Evolutionary conservation across 805 yeast species (phyloP).

Genomic region (Hanseniaspora clermontiae): DNA sequence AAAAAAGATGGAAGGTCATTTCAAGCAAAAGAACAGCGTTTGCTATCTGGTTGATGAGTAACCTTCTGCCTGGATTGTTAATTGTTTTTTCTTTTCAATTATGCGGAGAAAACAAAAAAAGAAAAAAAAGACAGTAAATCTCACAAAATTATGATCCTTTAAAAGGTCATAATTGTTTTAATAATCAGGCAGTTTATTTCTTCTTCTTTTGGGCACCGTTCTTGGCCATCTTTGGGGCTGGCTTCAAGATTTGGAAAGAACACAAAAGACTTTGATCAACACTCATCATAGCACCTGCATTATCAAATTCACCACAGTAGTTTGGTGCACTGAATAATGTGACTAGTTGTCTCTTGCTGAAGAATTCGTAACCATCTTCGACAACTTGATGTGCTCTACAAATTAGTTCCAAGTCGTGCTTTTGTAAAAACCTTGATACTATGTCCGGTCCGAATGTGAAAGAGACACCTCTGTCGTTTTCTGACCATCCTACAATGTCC

Average conservation of each 20-base stretch:
- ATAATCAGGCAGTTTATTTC: conserved; percentile 20
- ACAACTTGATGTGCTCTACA: conserved; percentile 99
- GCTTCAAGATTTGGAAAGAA: conserved; percentile 92
- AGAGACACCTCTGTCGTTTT: conserved; percentile 96
- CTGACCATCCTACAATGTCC: conserved; percentile 97
- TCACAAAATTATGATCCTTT: not conserved
- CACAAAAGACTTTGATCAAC: conserved; percentile 93
- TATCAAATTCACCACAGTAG: conserved; percentile 97
- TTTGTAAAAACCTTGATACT: conserved; percentile 87
- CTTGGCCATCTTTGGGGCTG: conserved; percentile 67
- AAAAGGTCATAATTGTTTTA: no score
- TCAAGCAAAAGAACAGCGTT: not conserved
- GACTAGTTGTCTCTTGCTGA: conserved; percentile 88
- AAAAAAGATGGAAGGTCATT: not conserved
- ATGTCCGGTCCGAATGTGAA: conserved; percentile 99
- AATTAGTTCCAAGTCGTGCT: conserved; percentile 94
- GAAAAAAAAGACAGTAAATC: not conserved
- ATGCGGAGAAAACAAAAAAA: not conserved
- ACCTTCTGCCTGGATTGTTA: not conserved
- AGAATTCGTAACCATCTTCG: conserved; percentile 97
- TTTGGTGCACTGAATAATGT: conserved; percentile 95
- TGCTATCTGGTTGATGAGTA: not conserved
- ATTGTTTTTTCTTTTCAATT: not conserved
- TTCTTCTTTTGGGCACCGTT: conserved; percentile 29
- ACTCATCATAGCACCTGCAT: conserved; percentile 99